Evolutionary conservation across 2,329 filamentous ascomycete species (phyloP).

Genomic region (Zymoseptoria pseudotritici): DNA sequence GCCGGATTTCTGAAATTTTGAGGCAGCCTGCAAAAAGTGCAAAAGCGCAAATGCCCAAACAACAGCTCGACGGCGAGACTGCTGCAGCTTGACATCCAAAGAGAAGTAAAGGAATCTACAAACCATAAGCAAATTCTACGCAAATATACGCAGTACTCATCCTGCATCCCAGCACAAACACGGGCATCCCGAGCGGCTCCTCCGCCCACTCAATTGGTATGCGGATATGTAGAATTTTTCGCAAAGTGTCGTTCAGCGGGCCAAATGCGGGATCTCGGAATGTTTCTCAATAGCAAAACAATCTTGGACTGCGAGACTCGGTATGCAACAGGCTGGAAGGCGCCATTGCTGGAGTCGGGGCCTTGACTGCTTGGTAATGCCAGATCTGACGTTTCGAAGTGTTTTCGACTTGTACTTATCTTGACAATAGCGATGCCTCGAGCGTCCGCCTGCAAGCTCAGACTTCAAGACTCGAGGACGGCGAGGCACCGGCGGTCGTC

Average conservation of each 20-base stretch:
- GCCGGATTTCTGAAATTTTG: too few relatives aligned
- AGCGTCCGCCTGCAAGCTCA: too few relatives aligned
- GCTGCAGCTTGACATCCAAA: background rate
- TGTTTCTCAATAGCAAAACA: background rate
- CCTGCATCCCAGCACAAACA: background rate
- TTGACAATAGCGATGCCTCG: too few relatives aligned
- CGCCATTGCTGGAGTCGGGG: too few relatives aligned
- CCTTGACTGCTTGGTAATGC: too few relatives aligned
- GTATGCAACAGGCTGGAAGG: background rate
- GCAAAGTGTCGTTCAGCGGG: background rate
- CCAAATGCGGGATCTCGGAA: background rate
- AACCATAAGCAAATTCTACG: background rate
- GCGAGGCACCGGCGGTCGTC: too few relatives aligned
- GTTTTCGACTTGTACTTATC: too few relatives aligned
- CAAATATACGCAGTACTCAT: background rate
- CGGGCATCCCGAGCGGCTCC: background rate
- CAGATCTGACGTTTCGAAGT: too few relatives aligned
- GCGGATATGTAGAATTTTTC: background rate
- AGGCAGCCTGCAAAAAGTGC: too few relatives aligned
- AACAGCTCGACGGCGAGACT: too few relatives aligned
- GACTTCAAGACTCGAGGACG: too few relatives aligned
- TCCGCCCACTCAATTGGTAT: background rate
- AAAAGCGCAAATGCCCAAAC: too few relatives aligned
- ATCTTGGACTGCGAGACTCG: background rate
- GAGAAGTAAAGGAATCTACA: background rate